phyloP scores from a whole-genome alignment of 2,329 filamentous ascomycete genomes.

The Stromatinia cepivora region DNA sequence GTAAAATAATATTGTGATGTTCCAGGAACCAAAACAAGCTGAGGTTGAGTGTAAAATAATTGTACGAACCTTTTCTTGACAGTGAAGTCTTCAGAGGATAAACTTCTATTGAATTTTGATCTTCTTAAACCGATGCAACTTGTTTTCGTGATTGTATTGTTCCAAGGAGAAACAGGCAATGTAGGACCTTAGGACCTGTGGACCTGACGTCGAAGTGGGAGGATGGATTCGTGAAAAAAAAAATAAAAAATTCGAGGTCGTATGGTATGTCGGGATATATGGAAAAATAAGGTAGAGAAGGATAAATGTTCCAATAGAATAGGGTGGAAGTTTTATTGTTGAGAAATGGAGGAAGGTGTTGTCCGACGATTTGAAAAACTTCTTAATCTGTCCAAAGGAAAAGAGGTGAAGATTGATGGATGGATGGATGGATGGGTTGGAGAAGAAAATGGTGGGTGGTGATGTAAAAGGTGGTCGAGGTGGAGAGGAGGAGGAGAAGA shows the following conservation, averaged over 20 bases:
- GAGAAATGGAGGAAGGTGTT: neutral
- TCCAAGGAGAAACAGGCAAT: neutral
- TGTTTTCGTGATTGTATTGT: neutral
- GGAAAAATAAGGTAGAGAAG: neutral
- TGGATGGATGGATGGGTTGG: neutral
- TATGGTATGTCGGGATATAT: neutral
- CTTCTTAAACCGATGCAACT: neutral
- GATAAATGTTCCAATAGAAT: neutral
- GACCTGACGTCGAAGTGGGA: neutral
- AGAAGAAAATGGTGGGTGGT: neutral
- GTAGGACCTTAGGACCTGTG: conserved; percentile 6
- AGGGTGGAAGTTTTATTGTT: neutral
- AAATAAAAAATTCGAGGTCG: conserved; percentile 1
- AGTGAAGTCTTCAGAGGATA: conserved; percentile 19
- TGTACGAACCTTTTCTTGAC: conserved; percentile 23
- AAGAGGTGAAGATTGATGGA: neutral
- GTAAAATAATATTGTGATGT: conserved; percentile 8
- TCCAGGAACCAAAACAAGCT: conserved; percentile 11
- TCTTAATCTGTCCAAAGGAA: conserved; percentile 2
- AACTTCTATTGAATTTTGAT: neutral
- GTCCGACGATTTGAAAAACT: neutral
- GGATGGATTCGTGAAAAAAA: neutral
- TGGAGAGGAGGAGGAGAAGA: neutral
- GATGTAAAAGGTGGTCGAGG: neutral
- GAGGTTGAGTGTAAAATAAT: neutral